Evolutionary conservation across 2,329 filamentous ascomycete species (phyloP), one percentile per base, ranked within the genome.

Genomic region (Penicillium sp.): DNA sequence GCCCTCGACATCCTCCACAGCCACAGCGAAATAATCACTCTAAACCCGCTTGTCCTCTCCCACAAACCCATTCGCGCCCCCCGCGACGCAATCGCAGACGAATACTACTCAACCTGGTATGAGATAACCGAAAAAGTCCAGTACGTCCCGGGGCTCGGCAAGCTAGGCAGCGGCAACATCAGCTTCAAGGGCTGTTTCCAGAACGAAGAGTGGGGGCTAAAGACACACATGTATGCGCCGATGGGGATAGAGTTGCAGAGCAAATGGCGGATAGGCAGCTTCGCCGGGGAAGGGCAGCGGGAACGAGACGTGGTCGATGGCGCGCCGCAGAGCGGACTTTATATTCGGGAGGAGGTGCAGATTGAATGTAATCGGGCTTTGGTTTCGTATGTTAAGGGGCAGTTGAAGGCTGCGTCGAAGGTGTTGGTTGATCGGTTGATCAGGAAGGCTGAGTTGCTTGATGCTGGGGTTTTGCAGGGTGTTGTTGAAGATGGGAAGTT

Each of bases 151-250:
- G 85, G 85, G 16, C 27, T 60, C 2, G 57, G 57, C 12, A 80
- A 80, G 10, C 61, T 84, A 3, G 76, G 80, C 36, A 79, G 79
- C 13, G 81, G 86, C 51, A 83, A 87, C 61, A 79, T 95, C 50
- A 82, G 78, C 27, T 95, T 95, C 74, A 88, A 86, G 35, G 87
- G 82, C 46, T 89, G 87, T 61, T 95, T 95, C 66, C 81, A 89
- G 69, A 81, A 95, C 63, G 75, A 89, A 16, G 75, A 82, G 3
- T 75, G 80, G 48, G 89, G 89, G 4, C 70, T 95, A 25, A 84
- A 90, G 71, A 95, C 89, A 12, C 89, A 95, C 66, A 84, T 85
- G 61, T 92, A 89, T 63, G 89, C 89, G 3, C 89, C 90, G 0
- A 80, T 89, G 64, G 88, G 88, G 10, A 78, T 95, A 44, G 84